These are phyloP conservation scores for Verticillium dahliae DNA, from an alignment of 2,329 filamentous ascomycete genomes.

Conservation along the genomic window DNA sequence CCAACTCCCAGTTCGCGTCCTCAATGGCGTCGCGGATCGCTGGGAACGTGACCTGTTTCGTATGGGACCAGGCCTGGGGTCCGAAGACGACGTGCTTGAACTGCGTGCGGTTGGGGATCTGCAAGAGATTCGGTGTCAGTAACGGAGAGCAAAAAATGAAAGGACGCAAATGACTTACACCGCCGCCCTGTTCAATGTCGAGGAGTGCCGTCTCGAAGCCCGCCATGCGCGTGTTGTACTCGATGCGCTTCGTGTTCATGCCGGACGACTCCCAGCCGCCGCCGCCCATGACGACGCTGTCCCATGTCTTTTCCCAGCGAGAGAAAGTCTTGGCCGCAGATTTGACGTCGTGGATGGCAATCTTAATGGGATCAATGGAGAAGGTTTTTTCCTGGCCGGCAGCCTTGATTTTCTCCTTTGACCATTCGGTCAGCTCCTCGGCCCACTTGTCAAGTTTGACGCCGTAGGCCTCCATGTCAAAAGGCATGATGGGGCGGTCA, in stretches of 20 bases:
- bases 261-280: slow-evolving; percentile 71
- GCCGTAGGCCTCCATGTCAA: slow-evolving; percentile 72
- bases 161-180: slow-evolving; percentile 43
- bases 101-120: slow-evolving; percentile 82
- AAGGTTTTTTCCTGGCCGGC: slow-evolving; percentile 33
- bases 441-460: slow-evolving; percentile 58
- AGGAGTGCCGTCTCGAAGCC: slow-evolving; percentile 78
- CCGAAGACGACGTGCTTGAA: slow-evolving; percentile 92
- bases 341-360: slow-evolving; percentile 57
- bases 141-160: background rate
- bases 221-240: slow-evolving; percentile 73
- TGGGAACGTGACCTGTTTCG: slow-evolving; percentile 49
- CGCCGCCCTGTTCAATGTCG: slow-evolving; percentile 64
- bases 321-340: slow-evolving; percentile 59
- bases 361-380: slow-evolving; percentile 52
- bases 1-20: slow-evolving; percentile 61
- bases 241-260: slow-evolving; percentile 60
- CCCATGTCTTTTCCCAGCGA: slow-evolving; percentile 73
- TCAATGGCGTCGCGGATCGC: slow-evolving; percentile 78
- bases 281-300: slow-evolving; percentile 59
- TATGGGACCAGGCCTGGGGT: slow-evolving; percentile 69
- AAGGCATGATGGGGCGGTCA: slow-evolving; percentile 74
- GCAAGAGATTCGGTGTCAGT: background rate
- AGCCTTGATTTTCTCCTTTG: slow-evolving; percentile 47
- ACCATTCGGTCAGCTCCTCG: slow-evolving; percentile 41